Conservation (phyloP, 371 early-diverging fungal genomes). For the Paraphysoderma sedebokerense region DNA sequence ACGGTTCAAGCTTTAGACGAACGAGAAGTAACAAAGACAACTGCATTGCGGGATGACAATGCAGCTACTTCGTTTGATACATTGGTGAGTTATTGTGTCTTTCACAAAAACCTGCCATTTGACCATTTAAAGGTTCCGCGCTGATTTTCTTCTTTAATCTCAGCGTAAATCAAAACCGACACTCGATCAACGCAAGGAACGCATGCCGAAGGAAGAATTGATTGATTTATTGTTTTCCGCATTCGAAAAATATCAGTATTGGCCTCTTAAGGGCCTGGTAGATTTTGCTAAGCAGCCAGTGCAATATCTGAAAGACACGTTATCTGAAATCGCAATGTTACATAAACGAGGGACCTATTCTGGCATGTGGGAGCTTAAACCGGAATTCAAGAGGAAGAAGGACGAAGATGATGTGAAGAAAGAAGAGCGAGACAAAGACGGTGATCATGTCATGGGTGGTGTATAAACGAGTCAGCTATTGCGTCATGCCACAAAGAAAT, state of each 20-base stretch:
- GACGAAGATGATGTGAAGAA: too few relatives aligned
- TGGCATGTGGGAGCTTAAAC: conserved; percentile 63
- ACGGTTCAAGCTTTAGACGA: conserved; percentile 31
- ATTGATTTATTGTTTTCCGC: conserved; percentile 63
- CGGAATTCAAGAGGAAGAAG: conserved; percentile 69
- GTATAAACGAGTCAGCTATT: too few relatives aligned
- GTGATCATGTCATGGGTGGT: too few relatives aligned
- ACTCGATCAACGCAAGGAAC: conserved; percentile 48
- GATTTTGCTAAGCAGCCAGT: conserved; percentile 63
- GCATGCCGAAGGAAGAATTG: conserved; percentile 68
- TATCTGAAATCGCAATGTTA: conserved; percentile 56
- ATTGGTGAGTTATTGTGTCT: not conserved
- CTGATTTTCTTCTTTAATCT: not conserved
- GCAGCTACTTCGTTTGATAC: conserved; percentile 4
- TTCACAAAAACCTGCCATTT: conserved; percentile 7
- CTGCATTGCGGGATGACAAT: conserved; percentile 23
- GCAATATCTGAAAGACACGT: conserved; percentile 64
- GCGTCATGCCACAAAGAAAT: too few relatives aligned
- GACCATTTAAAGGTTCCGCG: not conserved
- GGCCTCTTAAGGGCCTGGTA: conserved; percentile 66
- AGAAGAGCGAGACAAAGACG: too few relatives aligned
- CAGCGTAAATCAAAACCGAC: conserved; percentile 20
- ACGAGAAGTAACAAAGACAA: conserved; percentile 35
- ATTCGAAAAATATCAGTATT: conserved; percentile 65
- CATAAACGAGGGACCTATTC: conserved; percentile 73